A percentile compares a stretch with the other conserved stretches of the same genome.
Evolutionary conservation across 192 early-diverging fungal genomes (phyloP).

Genomic region (Phycomyces blakesleeanus): DNA sequence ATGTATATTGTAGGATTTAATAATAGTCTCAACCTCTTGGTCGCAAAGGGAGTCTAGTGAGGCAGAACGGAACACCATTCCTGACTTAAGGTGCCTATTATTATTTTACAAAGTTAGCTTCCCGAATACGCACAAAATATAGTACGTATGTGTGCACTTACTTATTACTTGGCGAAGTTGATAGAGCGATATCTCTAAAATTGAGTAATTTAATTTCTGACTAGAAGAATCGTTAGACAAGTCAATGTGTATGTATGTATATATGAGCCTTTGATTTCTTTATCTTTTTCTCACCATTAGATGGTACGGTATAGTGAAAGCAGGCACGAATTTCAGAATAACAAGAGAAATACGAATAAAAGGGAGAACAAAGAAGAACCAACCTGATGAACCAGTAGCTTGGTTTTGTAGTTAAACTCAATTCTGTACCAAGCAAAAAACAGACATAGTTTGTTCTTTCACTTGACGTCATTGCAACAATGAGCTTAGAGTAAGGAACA

Average conservation of each 20-base stretch:
- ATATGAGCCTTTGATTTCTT: no score
- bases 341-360: no score
- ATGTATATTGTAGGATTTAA: conserved; percentile 11
- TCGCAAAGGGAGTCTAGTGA: background rate
- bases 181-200: background rate
- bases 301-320: no score
- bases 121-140: background rate
- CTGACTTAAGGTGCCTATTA: background rate
- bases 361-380: no score
- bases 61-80: conserved; percentile 11
- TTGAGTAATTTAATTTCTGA: background rate
- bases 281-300: no score
- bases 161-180: background rate
- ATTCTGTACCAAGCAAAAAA: no score
- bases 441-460: no score
- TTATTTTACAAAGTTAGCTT: background rate
- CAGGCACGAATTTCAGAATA: no score
- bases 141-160: background rate
- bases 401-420: no score
- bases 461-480: no score
- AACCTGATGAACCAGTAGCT: no score
- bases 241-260: background rate
- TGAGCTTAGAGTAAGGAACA: no score
- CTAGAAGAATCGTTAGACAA: background rate
- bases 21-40: conserved; percentile 1